A percentile compares a stretch with the other conserved stretches of the same genome.
phyloP scores from a whole-genome alignment of 306 rosid genomes.

The Rubus parviflorus region DNA sequence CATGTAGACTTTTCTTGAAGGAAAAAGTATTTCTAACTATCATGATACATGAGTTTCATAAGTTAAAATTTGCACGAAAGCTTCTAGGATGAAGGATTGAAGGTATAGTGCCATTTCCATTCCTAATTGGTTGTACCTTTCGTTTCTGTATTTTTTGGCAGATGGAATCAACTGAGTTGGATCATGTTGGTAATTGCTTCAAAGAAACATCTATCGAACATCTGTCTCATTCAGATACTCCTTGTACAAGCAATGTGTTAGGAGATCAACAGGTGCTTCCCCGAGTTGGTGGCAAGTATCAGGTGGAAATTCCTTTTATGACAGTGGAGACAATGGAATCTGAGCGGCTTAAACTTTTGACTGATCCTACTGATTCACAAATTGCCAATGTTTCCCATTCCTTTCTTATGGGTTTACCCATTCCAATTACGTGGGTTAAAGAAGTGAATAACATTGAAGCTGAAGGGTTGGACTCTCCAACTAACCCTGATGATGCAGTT shows the following conservation, averaged over 20 bases:
- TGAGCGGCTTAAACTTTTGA: constrained; percentile 35
- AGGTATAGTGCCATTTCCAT: neutral
- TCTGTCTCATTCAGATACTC: constrained; percentile 45
- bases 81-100: neutral
- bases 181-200: constrained; percentile 33
- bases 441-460: constrained; percentile 29
- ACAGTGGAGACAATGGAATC: constrained; percentile 32
- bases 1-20: neutral
- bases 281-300: constrained; percentile 62
- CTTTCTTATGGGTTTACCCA: constrained; percentile 56
- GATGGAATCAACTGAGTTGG: constrained; percentile 43
- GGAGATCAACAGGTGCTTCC: constrained; percentile 49
- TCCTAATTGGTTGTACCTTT: constrained; percentile 20
- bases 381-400: constrained; percentile 26
- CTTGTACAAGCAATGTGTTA: constrained; percentile 36
- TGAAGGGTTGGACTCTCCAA: constrained; percentile 24
- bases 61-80: neutral
- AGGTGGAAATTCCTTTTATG: constrained; percentile 58
- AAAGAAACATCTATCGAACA: constrained; percentile 34
- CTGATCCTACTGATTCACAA: constrained; percentile 42
- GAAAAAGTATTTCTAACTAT: neutral
- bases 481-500: constrained; percentile 27
- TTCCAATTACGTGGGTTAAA: constrained; percentile 48
- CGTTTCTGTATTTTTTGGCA: constrained; percentile 36
- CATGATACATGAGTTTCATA: neutral